Evolutionary conservation across 331 rosid genomes (phyloP), one percentile per base, ranked within the genome.

Genomic region (Quercus tomentella): DNA sequence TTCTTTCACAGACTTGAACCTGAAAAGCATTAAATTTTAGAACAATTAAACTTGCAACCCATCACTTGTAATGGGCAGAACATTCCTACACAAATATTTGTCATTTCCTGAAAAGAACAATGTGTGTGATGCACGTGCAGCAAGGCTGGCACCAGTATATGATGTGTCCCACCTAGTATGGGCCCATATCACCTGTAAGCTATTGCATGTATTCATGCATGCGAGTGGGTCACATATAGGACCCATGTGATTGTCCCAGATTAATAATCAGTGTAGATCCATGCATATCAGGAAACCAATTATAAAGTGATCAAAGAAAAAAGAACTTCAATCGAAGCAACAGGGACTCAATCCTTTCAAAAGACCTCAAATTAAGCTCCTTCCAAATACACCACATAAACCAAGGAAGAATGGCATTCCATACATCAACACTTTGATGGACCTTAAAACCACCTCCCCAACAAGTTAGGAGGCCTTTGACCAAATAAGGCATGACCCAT

Each of bases 1-100:
- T 96, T 88, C 99, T 93, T 87, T 96, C 99, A 88, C 92, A 90
- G 70, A 93, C 92, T 90, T 91, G 99, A 85, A 93, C 90, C 99
- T 91, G 89, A 80, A 72, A 82, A 73, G 56, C 23, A 69, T 51
- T 20, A 81, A 54, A 57, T 76, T 78, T 56, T 43, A 58, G 66
- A 77, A 43, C 20, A 33, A 17, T 54, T 70, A 22, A 77, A 67
- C 52, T 74, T 37, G 75, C 68, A 52, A 17, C 4, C 41, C 12
- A 60, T 73, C 72, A 20, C 37, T 51, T 9, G 20, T 54, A 21
- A 73, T 56, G 23, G n/a, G 66, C 25, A 22, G 41, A 56, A 5
- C 3, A 80, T 56, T 21, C 71, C 7, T 55, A 45, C 5, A 60
- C 25, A 35, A 67, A 35, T 67, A 12, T 28, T 35, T 4, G 17